These are phyloP conservation scores for Houttuynia cordata DNA, from an alignment of 164 flowering plant species.

Conservation along the genomic window DNA sequence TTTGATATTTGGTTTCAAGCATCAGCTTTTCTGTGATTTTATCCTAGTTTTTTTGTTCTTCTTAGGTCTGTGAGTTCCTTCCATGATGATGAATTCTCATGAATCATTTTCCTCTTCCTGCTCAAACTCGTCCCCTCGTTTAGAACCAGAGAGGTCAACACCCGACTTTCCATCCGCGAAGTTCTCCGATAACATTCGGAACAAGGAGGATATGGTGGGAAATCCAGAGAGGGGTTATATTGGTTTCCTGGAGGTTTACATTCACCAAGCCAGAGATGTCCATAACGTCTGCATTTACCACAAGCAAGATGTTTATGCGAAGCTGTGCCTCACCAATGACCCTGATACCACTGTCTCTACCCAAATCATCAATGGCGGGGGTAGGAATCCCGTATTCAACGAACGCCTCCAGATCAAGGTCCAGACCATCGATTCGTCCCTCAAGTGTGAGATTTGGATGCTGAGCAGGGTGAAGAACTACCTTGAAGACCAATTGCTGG, in stretches of 20 bases:
- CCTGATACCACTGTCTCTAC: constrained; percentile 65
- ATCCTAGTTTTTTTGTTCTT: background rate
- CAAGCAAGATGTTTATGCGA: constrained; percentile 98
- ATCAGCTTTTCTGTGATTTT: background rate
- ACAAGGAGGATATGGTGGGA: constrained; percentile 13
- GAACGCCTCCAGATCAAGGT: constrained; percentile 51
- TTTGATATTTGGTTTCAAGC: too few species aligned
- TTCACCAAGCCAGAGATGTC: constrained; percentile 87
- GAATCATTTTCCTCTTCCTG: constrained; percentile 54
- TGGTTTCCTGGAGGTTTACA: constrained; percentile 63
- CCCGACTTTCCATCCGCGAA: constrained; percentile 9
- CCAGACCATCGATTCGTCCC: constrained; percentile 42
- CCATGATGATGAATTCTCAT: constrained; percentile 51
- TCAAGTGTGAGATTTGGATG: constrained; percentile 97
- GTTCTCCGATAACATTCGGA: constrained; percentile 7
- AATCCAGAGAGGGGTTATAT: constrained; percentile 20
- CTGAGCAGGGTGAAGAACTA: constrained; percentile 82
- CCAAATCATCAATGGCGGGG: constrained; percentile 81
- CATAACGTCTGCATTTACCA: constrained; percentile 98
- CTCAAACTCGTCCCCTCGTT: constrained; percentile 22
- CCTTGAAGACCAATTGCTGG: constrained; percentile 86
- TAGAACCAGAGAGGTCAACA: constrained; percentile 29
- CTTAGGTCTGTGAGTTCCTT: too few species aligned
- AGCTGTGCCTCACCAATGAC: constrained; percentile 65
- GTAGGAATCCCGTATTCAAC: constrained; percentile 77